Conservation (phyloP, 768 basidiomycete species). For the Hemileccinum rubropunctum region DNA sequence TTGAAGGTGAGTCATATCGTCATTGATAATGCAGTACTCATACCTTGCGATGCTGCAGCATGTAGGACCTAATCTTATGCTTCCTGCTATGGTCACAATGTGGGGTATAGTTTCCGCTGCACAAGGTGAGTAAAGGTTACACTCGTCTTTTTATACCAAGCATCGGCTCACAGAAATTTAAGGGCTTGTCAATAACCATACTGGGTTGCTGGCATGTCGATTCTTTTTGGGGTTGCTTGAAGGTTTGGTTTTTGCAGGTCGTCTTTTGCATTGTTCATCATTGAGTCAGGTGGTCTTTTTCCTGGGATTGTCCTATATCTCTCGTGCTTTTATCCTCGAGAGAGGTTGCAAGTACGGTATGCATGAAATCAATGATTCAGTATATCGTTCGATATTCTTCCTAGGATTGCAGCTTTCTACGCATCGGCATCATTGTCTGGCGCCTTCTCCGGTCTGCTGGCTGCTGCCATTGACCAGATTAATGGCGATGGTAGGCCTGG, state of each 20-base stretch:
- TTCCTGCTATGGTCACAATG: conserved; percentile 58
- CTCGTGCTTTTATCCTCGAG: conserved; percentile 45
- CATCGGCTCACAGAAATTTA: neutral
- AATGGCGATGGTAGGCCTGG: conserved; percentile 50
- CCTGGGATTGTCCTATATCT: conserved; percentile 58
- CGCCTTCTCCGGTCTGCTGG: conserved; percentile 63
- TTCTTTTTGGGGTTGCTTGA: conserved; percentile 55
- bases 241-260: conserved; percentile 35
- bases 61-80: conserved; percentile 52
- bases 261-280: conserved; percentile 3
- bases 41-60: conserved; percentile 14
- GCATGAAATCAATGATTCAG: neutral
- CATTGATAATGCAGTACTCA: neutral
- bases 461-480: conserved; percentile 58
- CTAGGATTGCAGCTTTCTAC: conserved; percentile 39
- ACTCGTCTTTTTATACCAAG: neutral
- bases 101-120: conserved; percentile 64
- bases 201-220: conserved; percentile 50
- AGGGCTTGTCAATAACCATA: conserved; percentile 49
- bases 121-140: conserved; percentile 43
- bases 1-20: conserved; percentile 39
- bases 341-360: conserved; percentile 24
- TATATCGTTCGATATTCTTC: conserved; percentile 3
- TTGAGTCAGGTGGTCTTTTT: conserved; percentile 48
- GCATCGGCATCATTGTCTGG: conserved; percentile 51